Base-by-base conservation (phyloP, 768 basidiomycete genomes). In the Termitomyces sp. region DNA sequence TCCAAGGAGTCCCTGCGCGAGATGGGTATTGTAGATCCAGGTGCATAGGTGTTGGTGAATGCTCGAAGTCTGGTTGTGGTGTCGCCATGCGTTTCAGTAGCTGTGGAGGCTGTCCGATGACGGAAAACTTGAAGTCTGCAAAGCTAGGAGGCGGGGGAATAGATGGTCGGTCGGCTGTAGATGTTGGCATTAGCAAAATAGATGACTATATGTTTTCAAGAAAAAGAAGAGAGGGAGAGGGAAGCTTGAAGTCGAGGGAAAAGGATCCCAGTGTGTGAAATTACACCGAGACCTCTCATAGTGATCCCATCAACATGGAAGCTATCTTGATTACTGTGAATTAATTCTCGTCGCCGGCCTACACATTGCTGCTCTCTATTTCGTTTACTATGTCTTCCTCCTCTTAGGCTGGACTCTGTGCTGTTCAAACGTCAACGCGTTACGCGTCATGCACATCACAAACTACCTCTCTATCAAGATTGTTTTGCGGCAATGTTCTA, bases 11-110 rank as follows among this genome's bases (percentile, higher is more conserved):
- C 31, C 10, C 43, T 21, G 53, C 19, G 19, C 37, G 52, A 54
- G 56, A 54, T 37, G 60, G 60, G 44, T 61, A 58, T 34, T 54
- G 35, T n/a, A 61, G 23, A 2, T 61, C 53, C 48, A 54, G 51
- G 17, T 45, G 11, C 8, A 35, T 14, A 32, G 53, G 56, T 14
- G 59, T 56, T 9, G 50, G 59, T 56, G 55, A 53, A 25, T 38
- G 45, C 27, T 41, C 35, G 44, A 49, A 60, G 27, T 60, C 52
- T 31, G 52, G 29, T 23, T 45, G 37, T 19, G 29, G 47, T 19
- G 51, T 34, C 1, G 35, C 38, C 16, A 60, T 40, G 34, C 59
- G 59, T 27, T 48, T 60, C 32, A 60, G 42, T 17, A 60, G 23
- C 37, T 53, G 51, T 9, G 59, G 53, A 34, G 38, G 54, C 42